Evolutionary conservation across 208 protist genomes (phyloP), one percentile per base, ranked within the genome.

Genomic region (Acanthamoeba healyi): DNA sequence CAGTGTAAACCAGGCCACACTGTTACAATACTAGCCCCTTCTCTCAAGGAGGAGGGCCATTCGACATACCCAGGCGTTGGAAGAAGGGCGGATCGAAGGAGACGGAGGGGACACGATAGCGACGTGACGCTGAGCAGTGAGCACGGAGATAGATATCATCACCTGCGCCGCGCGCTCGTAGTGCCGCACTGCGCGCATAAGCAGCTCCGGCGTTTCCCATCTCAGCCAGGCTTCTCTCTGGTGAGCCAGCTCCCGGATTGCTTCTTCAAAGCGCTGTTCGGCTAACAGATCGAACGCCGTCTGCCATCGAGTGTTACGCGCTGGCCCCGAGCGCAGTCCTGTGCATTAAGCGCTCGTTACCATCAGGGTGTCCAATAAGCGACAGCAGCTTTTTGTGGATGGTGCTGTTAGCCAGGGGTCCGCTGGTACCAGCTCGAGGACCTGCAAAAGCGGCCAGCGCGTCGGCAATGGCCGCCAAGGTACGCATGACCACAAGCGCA

Each of bases 101-200:
- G 44, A 29, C 9, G 26, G 17, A 4, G 79, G 44, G 15, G 49
- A 17, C 9, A 17, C 49, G 4, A n/a, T 40, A 26, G 51, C 51
- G 44, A 87, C 51, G 51, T 87, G 42, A 26, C 26, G 22, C 38
- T 58, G 79, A 12, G 79, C 79, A 15, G 79, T 87, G 32, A 38
- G 51, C n/a, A 87, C 79, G 38, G 17, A 44, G 19, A 70, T 87
- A 12, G 46, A 29, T 26, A 92, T 22, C 32, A 92, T 92, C 10
- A 95, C 79, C 81, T 95, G 94, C 5, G 86, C 91, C 19, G 94
- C 94, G 29, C 92, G 54, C 54, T 95, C 94, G 93, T 95, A 95
- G 32, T 95, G 92, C 29, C 94, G 34, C 15, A 86, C 94, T 6
- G 92, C 94, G 24, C 81, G 36, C 56, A 95, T 94, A 9, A 95